These are phyloP conservation scores for Pseudogymnoascus sp. DNA, from an alignment of 2,329 filamentous ascomycete species.

Conservation along the genomic window DNA sequence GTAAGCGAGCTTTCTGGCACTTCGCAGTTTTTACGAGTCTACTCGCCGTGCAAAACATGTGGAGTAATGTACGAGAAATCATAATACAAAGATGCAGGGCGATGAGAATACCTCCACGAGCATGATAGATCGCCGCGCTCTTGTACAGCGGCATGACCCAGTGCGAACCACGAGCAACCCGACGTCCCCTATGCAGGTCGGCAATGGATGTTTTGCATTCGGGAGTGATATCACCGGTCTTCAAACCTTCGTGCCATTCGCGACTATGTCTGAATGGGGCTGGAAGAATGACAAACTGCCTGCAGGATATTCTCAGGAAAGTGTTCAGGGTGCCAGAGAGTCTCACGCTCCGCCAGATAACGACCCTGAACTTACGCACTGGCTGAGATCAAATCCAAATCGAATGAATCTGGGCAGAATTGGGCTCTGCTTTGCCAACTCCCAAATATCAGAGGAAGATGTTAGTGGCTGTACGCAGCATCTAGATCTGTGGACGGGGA, in stretches of 20 bases:
- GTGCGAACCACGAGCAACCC: conserved; percentile 23
- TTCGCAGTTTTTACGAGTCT: too few relatives aligned
- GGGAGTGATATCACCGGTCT: conserved; percentile 39
- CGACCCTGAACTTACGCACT: conserved; percentile 27
- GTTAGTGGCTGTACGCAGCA: conserved; percentile 30
- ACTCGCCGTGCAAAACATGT: too few relatives aligned
- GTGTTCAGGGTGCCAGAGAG: background rate
- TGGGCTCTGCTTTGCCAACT: conserved; percentile 32
- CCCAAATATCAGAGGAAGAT: conserved; percentile 24
- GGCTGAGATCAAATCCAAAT: conserved; percentile 44
- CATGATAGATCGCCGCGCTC: conserved; percentile 16
- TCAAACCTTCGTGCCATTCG: conserved; percentile 37
- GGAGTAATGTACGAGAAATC: background rate
- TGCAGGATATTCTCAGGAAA: conserved; percentile 14
- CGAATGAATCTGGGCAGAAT: conserved; percentile 38
- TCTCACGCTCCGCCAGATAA: background rate
- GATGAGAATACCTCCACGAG: background rate
- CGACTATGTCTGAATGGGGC: conserved; percentile 36
- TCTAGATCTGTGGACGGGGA: conserved; percentile 33
- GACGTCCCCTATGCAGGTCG: conserved; percentile 33
- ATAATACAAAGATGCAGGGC: background rate
- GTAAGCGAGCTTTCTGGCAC: too few relatives aligned
- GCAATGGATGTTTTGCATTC: conserved; percentile 42
- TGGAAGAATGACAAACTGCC: conserved; percentile 41
- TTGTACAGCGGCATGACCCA: conserved; percentile 22